phyloP scores from a whole-genome alignment of 345 rosid species.

The Eutrema yunnanense region DNA sequence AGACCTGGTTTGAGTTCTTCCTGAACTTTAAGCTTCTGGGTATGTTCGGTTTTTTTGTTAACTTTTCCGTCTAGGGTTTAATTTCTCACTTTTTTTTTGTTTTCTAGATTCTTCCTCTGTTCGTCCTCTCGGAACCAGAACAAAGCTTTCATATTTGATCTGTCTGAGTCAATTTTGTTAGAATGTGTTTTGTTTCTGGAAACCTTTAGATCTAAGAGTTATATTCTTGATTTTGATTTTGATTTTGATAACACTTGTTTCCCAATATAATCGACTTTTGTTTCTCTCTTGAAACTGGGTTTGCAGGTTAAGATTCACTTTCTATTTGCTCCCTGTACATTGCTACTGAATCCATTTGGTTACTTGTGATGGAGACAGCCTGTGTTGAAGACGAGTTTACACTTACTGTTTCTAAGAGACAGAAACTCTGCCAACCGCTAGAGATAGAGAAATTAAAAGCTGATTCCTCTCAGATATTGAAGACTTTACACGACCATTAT shows the following conservation, averaged over 20 bases:
- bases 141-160: background rate
- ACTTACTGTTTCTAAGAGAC: background rate
- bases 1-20: background rate
- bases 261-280: background rate
- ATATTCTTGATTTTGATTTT: background rate
- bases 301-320: background rate
- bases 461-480: background rate
- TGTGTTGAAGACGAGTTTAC: background rate
- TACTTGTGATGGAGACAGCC: background rate
- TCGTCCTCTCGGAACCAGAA: background rate
- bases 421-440: background rate
- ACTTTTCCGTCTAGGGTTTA: background rate
- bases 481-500: background rate
- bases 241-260: background rate
- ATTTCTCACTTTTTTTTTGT: no score
- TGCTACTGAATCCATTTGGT: background rate
- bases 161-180: background rate
- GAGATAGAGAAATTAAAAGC: background rate
- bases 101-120: background rate
- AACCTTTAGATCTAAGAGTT: no score
- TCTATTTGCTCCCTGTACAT: no score
- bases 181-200: background rate
- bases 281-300: background rate
- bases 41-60: background rate
- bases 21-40: background rate